Conservation (phyloP, 768 basidiomycete species). For the Suillus plorans region DNA sequence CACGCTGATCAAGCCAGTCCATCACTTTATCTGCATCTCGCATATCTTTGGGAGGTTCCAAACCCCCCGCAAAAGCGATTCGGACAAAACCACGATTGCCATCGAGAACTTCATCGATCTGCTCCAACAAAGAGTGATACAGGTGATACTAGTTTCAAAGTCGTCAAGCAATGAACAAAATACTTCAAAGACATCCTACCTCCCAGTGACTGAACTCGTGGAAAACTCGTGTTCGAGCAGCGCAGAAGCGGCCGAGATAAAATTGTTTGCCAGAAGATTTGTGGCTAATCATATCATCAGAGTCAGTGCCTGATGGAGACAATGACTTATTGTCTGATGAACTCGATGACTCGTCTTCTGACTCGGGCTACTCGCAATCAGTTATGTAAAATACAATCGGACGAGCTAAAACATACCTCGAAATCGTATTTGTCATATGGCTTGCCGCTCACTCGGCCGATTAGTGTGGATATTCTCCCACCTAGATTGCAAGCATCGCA, state of each 20-base stretch:
- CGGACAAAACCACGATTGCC: slow-evolving; percentile 50
- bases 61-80: slow-evolving; percentile 53
- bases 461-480: slow-evolving; percentile 61
- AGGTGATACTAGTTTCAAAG: slow-evolving; percentile 53
- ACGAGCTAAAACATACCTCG: slow-evolving; percentile 37
- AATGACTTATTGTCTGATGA: slow-evolving; percentile 27
- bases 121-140: slow-evolving; percentile 55
- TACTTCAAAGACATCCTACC: slow-evolving; percentile 40
- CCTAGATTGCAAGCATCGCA: slow-evolving; percentile 87
- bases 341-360: slow-evolving; percentile 24
- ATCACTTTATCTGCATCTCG: slow-evolving; percentile 75
- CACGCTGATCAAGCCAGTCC: slow-evolving; percentile 76
- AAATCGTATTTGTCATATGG: slow-evolving; percentile 76
- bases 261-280: slow-evolving; percentile 37
- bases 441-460: slow-evolving; percentile 61
- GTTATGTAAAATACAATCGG: no score
- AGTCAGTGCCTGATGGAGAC: slow-evolving; percentile 26
- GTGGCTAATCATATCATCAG: slow-evolving; percentile 12
- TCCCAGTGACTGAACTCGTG: slow-evolving; percentile 84
- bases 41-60: slow-evolving; percentile 63
- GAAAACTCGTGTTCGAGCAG: slow-evolving; percentile 61
- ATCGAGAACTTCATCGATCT: slow-evolving; percentile 56
- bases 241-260: slow-evolving; percentile 80
- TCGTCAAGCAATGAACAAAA: slow-evolving; percentile 6
- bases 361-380: slow-evolving; percentile 4